phyloP scores from a whole-genome alignment of 208 protist species.

The Crithidia sp. region DNA sequence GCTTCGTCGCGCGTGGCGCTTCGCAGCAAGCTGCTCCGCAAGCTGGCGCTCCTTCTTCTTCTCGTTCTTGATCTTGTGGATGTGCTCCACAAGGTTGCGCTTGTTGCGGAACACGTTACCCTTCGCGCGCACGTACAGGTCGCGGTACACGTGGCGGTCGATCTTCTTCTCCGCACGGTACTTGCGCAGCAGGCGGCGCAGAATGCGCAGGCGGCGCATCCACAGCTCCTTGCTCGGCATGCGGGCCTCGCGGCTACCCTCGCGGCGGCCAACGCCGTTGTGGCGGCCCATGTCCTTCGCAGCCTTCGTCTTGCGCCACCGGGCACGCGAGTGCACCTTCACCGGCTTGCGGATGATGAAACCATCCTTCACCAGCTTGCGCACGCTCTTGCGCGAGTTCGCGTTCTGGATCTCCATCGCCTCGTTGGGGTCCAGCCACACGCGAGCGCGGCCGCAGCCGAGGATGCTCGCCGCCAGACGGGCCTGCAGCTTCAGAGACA shows the following conservation, averaged over 20 bases:
- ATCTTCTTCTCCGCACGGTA: constrained; percentile 99
- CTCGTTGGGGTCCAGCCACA: constrained; percentile 99
- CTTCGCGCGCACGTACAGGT: constrained; percentile 98
- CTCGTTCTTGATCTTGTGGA: constrained; percentile 98
- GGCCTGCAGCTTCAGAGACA: constrained; percentile 96
- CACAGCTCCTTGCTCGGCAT: constrained; percentile 97
- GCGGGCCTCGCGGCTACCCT: constrained; percentile 97
- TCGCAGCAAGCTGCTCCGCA: constrained; percentile 88
- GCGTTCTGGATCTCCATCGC: constrained; percentile 96
- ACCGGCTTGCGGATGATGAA: constrained; percentile 97
- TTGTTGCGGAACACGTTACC: constrained; percentile 99
- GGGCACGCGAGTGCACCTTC: constrained; percentile 95
- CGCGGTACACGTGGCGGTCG: constrained; percentile 97
- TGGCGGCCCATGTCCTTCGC: constrained; percentile 96
- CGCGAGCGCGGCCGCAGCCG: constrained; percentile 96
- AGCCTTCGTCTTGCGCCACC: constrained; percentile 85
- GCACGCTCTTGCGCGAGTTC: constrained; percentile 96
- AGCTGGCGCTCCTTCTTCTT: constrained; percentile 94
- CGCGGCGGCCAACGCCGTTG: constrained; percentile 94
- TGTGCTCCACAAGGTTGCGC: constrained; percentile 98
- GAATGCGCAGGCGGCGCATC: constrained; percentile 98
- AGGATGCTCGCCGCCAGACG: constrained; percentile 98
- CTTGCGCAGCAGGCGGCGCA: constrained; percentile 97
- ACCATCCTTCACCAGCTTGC: constrained; percentile 97
- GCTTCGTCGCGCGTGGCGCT: constrained; percentile 69